Base-by-base conservation (phyloP, 2,329 filamentous ascomycete species). In the Colletotrichum sidae region DNA sequence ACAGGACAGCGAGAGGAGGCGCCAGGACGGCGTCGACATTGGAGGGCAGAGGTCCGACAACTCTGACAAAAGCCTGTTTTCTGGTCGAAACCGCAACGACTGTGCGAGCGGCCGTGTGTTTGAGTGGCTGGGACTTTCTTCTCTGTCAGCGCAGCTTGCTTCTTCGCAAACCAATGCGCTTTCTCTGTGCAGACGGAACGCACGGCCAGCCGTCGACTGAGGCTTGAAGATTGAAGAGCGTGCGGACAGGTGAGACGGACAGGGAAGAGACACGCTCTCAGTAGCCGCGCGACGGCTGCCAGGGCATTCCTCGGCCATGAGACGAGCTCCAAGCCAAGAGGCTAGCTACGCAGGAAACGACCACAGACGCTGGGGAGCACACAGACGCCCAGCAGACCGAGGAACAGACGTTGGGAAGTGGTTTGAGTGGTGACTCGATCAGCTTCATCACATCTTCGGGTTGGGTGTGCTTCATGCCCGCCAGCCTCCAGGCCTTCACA, bases 21-120 rank as follows among this genome's bases (percentile, higher is more conserved):
- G 52, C 37, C 47, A 46, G 37, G 33, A 38, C 35, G 49, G 52
- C 52, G 41, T 47, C 37, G 47, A 63, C 46, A 62, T 65, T 65
- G 62, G 58, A 62, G 47, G 51, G 45, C 42, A 65, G 11, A 53
- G 52, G 58, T 17, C 57, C 57, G 52, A 65, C 57, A 46, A 56
- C 41, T 46, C 58, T 52, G 46, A 8, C 55, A 62, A 65, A 65
- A 65, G 41, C 58, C 63, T 57, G 58, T 53, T 66, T 62, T 57
- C 53, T 35, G 10, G 37, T 49, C 47, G 59, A 66, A 63, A 62
- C 63, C 45, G 25, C 25, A 63, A 49, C 37, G 44, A 53, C 59
- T 57, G 61, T 55, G 63, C 63, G 53, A 57, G 34, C 37, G 34
- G 47, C 53, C 53, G 63, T 62, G 53, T 11, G 41, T 52, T 42